Conservation (phyloP, 805 yeast genomes). For the Candida nanaspora region DNA sequence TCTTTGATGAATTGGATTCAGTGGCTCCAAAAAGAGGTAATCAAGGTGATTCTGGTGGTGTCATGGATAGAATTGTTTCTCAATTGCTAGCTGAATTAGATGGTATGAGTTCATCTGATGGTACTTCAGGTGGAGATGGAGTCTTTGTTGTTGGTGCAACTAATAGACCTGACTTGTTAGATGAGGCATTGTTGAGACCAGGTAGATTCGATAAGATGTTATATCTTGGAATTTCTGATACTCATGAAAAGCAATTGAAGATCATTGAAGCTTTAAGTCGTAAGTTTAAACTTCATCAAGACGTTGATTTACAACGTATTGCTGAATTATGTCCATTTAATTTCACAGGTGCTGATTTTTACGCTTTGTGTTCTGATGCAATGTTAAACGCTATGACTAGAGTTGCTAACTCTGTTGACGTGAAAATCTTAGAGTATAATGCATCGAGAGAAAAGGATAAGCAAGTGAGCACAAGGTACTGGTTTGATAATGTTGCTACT, state of each 20-base stretch:
- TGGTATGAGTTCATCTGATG: conserved; percentile 83
- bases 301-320: conserved; percentile 50
- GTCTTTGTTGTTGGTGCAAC: conserved; percentile 99
- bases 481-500: conserved; percentile 82
- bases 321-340: conserved; percentile 76
- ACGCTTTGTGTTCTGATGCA: conserved; percentile 92
- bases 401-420: conserved; percentile 70
- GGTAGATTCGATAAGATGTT: conserved; percentile 95
- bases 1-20: conserved; percentile 95
- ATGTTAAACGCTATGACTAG: conserved; percentile 96
- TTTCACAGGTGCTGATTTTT: conserved; percentile 97
- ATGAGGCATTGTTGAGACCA: conserved; percentile 89
- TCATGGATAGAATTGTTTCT: conserved; percentile 97
- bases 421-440: conserved; percentile 50
- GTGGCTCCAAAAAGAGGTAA: conserved; percentile 98
- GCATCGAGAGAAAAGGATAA: conserved; percentile 20
- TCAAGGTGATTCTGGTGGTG: conserved; percentile 98
- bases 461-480: conserved; percentile 65
- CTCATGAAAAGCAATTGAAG: conserved; percentile 80
- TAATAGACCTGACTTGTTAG: conserved; percentile 89
- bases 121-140: conserved; percentile 70
- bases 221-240: conserved; percentile 87
- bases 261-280: conserved; percentile 84
- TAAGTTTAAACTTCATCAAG: conserved; percentile 57
- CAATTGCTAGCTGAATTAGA: conserved; percentile 92